A percentile compares a stretch with the other conserved stretches of the same genome.
phyloP scores from a whole-genome alignment of 176 grass and related monocot genomes.

The Elymus sibiricus region DNA sequence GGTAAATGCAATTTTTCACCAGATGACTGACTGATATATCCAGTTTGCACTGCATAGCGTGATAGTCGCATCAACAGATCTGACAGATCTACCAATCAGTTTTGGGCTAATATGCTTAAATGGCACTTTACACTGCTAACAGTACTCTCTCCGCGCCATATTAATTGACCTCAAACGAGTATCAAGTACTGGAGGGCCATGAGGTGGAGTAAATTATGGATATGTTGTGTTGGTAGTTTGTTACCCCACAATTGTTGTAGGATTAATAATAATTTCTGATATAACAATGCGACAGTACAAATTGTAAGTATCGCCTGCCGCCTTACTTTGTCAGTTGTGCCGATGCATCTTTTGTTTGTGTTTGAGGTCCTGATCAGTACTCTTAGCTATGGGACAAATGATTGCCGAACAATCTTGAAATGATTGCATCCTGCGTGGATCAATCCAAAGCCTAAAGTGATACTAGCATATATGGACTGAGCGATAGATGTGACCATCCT shows the following conservation, averaged over 20 bases:
- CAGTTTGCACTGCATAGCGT: background rate
- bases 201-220: background rate
- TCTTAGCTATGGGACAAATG: background rate
- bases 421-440: conserved; percentile 3
- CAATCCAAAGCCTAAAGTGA: background rate
- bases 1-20: background rate
- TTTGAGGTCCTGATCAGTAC: conserved; percentile 1
- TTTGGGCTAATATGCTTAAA: background rate
- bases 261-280: background rate
- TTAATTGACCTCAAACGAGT: background rate
- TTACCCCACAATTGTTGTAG: background rate
- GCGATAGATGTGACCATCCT: background rate
- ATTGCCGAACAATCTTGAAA: background rate
- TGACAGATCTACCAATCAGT: background rate
- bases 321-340: background rate
- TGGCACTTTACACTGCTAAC: background rate
- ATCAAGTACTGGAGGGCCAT: background rate
- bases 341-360: background rate
- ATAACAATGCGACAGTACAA: background rate
- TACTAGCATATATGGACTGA: background rate
- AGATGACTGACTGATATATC: conserved; percentile 10
- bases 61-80: background rate
- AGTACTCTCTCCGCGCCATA: background rate
- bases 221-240: background rate
- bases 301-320: background rate